These are phyloP conservation scores for Chlorella sp. DNA, from an alignment of 139 green algal species.

Conservation along the genomic window DNA sequence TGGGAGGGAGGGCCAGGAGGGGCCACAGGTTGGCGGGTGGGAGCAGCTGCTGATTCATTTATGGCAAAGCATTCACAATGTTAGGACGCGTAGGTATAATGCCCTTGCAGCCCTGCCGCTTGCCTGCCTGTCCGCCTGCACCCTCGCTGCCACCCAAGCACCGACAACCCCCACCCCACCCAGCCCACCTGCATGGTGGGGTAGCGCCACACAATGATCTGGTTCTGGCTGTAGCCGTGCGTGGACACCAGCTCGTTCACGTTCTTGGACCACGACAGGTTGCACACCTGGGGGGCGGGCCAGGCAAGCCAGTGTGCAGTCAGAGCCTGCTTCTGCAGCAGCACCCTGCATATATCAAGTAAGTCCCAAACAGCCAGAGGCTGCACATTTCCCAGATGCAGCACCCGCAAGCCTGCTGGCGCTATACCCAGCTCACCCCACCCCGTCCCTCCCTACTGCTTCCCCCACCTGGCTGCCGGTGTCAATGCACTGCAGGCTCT, in stretches of 20 bases:
- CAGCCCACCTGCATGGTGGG: slow-evolving; percentile 60
- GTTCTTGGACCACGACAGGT: slow-evolving; percentile 96
- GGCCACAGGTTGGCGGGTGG: not conserved
- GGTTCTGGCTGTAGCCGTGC: slow-evolving; percentile 98
- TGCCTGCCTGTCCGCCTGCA: not conserved
- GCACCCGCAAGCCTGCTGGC: not conserved
- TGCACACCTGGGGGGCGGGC: slow-evolving; percentile 86
- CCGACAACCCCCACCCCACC: not conserved
- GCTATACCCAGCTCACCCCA: not conserved
- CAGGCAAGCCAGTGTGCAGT: not conserved
- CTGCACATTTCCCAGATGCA: not conserved
- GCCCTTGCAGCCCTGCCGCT: not conserved
- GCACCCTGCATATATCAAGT: too few species aligned
- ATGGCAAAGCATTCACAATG: too few species aligned
- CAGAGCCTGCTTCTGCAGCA: too few species aligned
- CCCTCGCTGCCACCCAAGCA: too few species aligned
- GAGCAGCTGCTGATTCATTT: too few species aligned
- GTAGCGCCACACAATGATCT: slow-evolving; percentile 87
- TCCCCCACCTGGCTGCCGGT: slow-evolving; percentile 71
- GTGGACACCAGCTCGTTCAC: slow-evolving; percentile 98
- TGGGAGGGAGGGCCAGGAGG: too few species aligned
- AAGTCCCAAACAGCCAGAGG: too few species aligned
- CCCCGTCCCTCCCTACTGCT: not conserved
- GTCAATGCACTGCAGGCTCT: slow-evolving; percentile 84
- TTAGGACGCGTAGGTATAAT: too few species aligned